Percentiles rank a stretch among this genome's conserved stretches.
Evolutionary conservation across 495 filamentous ascomycete genomes (phyloP).

Genomic region (Penicillium robsamsonii): DNA sequence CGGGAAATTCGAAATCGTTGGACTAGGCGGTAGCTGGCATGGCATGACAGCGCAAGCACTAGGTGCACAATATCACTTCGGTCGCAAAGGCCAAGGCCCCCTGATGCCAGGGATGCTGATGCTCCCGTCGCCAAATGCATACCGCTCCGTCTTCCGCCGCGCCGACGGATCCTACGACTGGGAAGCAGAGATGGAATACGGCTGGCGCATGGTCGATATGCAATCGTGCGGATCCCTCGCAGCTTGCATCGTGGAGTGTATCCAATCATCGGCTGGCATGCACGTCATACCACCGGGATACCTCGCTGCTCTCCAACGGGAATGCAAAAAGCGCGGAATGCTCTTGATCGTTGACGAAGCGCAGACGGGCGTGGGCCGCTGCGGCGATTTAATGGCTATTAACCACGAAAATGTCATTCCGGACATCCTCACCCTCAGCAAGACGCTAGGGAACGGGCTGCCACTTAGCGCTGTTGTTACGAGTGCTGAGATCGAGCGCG

Average conservation of each 20-base stretch:
- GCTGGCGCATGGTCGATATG: slow-evolving; percentile 50
- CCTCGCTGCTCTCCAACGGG: slow-evolving; percentile 40
- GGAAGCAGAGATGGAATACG: slow-evolving; percentile 54
- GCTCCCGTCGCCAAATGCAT: slow-evolving; percentile 54
- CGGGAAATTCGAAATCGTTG: slow-evolving; percentile 53
- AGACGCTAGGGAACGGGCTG: slow-evolving; percentile 15
- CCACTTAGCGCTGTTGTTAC: slow-evolving; percentile 15
- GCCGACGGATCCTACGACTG: slow-evolving; percentile 55
- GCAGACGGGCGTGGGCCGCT: slow-evolving; percentile 53
- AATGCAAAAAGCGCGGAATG: slow-evolving; percentile 52
- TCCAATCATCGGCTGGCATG: slow-evolving; percentile 51
- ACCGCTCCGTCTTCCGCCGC: slow-evolving; percentile 51
- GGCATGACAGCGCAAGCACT: slow-evolving; percentile 42
- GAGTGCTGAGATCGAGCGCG: slow-evolving; percentile 10
- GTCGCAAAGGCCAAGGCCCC: slow-evolving; percentile 38
- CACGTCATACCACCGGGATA: slow-evolving; percentile 46
- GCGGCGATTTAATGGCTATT: slow-evolving; percentile 52
- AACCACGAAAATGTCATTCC: slow-evolving; percentile 47
- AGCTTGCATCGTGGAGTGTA: slow-evolving; percentile 54
- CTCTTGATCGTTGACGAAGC: slow-evolving; percentile 56
- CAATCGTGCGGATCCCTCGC: slow-evolving; percentile 54
- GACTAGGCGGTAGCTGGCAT: slow-evolving; percentile 46
- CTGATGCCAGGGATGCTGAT: slow-evolving; percentile 37
- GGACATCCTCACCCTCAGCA: slow-evolving; percentile 33
- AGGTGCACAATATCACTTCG: slow-evolving; percentile 41